A percentile compares a stretch with the other conserved stretches of the same genome.
These are phyloP conservation scores for Aspergillus affinis DNA, from an alignment of 495 filamentous ascomycete species.

Conservation along the genomic window DNA sequence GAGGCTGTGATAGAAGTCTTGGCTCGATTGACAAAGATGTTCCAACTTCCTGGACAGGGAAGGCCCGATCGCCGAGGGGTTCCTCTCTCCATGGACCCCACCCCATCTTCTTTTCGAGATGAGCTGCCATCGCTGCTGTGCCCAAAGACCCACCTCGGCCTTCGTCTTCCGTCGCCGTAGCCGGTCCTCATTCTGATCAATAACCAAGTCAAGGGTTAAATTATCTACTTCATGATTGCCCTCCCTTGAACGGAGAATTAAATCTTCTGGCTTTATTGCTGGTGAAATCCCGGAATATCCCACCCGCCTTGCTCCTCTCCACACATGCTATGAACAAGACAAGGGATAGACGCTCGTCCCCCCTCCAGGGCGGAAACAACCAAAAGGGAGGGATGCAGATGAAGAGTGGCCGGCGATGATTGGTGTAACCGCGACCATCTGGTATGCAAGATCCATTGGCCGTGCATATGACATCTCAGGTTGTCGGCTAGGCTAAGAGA, in stretches of 20 bases:
- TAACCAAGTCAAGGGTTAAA: no score
- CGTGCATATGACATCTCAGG: constrained; percentile 30
- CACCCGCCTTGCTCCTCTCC: constrained; percentile 4
- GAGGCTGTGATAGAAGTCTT: constrained; percentile 8
- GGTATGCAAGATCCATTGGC: constrained; percentile 25
- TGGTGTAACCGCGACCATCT: constrained; percentile 9
- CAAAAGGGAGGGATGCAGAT: neutral
- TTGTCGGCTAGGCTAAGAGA: constrained; percentile 16
- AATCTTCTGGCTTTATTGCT: no score
- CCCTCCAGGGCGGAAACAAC: neutral
- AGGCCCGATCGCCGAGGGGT: constrained; percentile 21
- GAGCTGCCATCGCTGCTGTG: constrained; percentile 1
- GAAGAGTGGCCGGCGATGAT: constrained; percentile 15
- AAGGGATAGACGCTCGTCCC: no score
- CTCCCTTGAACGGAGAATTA: no score
- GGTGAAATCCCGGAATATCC: neutral
- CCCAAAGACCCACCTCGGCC: neutral
- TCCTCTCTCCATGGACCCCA: constrained; percentile 17
- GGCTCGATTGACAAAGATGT: constrained; percentile 15
- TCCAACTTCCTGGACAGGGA: constrained; percentile 20
- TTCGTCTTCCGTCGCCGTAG: no score
- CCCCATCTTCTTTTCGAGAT: neutral
- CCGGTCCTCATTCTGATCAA: no score
- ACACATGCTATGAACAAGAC: no score
- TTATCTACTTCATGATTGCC: no score